A percentile compares a stretch with the other conserved stretches of the same genome.
These are phyloP conservation scores for Fusarium sp. DNA, from an alignment of 2,329 filamentous ascomycete genomes.

Conservation along the genomic window DNA sequence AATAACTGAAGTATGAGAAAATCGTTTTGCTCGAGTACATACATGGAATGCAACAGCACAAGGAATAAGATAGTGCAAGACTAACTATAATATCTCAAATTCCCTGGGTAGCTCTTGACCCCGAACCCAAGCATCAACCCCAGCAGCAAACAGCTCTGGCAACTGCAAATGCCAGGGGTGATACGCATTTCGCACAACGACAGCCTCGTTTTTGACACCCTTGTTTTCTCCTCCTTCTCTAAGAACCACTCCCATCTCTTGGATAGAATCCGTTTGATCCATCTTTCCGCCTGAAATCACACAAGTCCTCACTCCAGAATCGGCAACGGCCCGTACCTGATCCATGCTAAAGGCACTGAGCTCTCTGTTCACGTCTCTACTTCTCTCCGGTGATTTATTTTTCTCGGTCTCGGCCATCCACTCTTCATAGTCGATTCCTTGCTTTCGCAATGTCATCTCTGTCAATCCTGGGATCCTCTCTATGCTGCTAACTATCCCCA, in stretches of 20 bases:
- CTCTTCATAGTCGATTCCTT: slow-evolving; percentile 35
- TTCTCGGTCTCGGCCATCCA: slow-evolving; percentile 15
- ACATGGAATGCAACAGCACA: too few species aligned
- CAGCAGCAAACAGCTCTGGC: slow-evolving; percentile 30
- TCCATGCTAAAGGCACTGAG: slow-evolving; percentile 17
- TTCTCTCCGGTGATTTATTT: slow-evolving; percentile 26
- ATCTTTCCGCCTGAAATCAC: slow-evolving; percentile 34
- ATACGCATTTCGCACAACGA: slow-evolving; percentile 29
- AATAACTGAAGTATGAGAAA: too few species aligned
- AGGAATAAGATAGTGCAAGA: background rate
- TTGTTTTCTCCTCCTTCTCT: background rate
- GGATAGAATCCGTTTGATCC: slow-evolving; percentile 25
- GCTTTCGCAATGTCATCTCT: slow-evolving; percentile 2
- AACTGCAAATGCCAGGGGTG: slow-evolving; percentile 39
- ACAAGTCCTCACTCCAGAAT: slow-evolving; percentile 27
- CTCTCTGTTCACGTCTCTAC: background rate
- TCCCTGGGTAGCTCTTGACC: slow-evolving; percentile 7
- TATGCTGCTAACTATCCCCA: slow-evolving; percentile 12
- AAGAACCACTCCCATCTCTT: slow-evolving; percentile 17
- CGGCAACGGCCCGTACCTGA: slow-evolving; percentile 1
- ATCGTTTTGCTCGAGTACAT: too few species aligned
- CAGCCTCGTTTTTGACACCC: slow-evolving; percentile 14
- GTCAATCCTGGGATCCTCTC: slow-evolving; percentile 12
- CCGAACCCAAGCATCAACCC: slow-evolving; percentile 20
- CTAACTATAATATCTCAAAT: slow-evolving; percentile 9